phyloP scores from a whole-genome alignment of 768 basidiomycete genomes.

The Mycena venus region DNA sequence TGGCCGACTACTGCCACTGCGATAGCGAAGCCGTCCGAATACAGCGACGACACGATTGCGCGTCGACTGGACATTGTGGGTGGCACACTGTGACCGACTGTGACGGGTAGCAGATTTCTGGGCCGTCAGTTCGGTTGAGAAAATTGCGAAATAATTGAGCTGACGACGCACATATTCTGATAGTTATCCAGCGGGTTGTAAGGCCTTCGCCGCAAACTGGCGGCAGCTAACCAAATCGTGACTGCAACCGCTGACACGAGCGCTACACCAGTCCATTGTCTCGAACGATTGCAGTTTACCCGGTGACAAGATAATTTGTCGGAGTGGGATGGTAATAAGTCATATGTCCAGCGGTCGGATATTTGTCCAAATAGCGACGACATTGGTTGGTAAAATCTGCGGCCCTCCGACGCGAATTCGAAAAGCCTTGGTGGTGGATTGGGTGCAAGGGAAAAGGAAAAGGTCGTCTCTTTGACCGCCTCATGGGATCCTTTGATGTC shows the following conservation, averaged over 20 bases:
- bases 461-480: too few relatives aligned
- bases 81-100: background rate
- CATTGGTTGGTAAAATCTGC: too few relatives aligned
- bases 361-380: background rate
- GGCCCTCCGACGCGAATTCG: too few relatives aligned
- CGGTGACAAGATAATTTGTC: background rate
- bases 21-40: constrained; percentile 46
- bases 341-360: background rate
- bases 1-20: constrained; percentile 45
- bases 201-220: background rate
- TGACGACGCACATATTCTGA: constrained; percentile 38
- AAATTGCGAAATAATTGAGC: background rate
- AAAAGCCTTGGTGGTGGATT: too few relatives aligned
- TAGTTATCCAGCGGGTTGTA: constrained; percentile 41
- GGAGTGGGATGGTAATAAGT: background rate
- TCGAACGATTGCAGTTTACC: background rate
- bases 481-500: too few relatives aligned
- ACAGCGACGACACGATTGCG: constrained; percentile 44
- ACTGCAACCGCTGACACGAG: background rate
- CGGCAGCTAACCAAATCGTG: background rate
- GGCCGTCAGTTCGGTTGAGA: background rate
- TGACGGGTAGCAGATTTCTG: constrained; percentile 34
- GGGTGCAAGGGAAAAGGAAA: too few relatives aligned
- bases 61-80: constrained; percentile 23
- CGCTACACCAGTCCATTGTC: too few relatives aligned